phyloP scores from a whole-genome alignment of 2,329 filamentous ascomycete species.

The Aspergillus puulaauensis region DNA sequence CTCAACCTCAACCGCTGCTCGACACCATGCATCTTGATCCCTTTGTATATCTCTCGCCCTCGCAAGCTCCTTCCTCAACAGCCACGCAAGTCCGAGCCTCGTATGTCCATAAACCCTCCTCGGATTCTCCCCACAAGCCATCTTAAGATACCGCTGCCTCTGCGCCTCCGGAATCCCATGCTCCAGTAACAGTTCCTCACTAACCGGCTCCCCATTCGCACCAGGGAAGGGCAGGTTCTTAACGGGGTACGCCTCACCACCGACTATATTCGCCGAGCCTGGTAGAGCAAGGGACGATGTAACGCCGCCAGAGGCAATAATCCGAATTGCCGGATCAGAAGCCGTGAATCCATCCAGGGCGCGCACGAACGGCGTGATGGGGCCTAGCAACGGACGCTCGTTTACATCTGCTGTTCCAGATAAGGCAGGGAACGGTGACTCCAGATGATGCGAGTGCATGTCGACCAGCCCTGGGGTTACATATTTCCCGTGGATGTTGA shows the following conservation, averaged over 20 bases:
- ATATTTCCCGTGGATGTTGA: slow-evolving; percentile 1
- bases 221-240: slow-evolving; percentile 63
- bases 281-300: slow-evolving; percentile 67
- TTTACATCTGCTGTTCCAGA: slow-evolving; percentile 60
- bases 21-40: neutral
- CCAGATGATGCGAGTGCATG: slow-evolving; percentile 68
- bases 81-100: slow-evolving; percentile 67
- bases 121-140: slow-evolving; percentile 72
- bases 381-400: slow-evolving; percentile 55
- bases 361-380: slow-evolving; percentile 64
- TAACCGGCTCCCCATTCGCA: slow-evolving; percentile 55
- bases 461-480: slow-evolving; percentile 69
- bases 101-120: slow-evolving; percentile 62
- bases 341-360: slow-evolving; percentile 66
- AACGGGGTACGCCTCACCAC: slow-evolving; percentile 67
- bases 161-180: slow-evolving; percentile 55
- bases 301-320: slow-evolving; percentile 72
- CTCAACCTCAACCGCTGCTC: neutral
- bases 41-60: neutral
- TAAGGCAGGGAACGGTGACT: slow-evolving; percentile 57
- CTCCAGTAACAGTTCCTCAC: slow-evolving; percentile 63
- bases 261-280: slow-evolving; percentile 71
- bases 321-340: slow-evolving; percentile 63
- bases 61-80: slow-evolving; percentile 49
- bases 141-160: slow-evolving; percentile 71